Conservation (phyloP, 2,329 filamentous ascomycete species). For the Cladosporium sp. region DNA sequence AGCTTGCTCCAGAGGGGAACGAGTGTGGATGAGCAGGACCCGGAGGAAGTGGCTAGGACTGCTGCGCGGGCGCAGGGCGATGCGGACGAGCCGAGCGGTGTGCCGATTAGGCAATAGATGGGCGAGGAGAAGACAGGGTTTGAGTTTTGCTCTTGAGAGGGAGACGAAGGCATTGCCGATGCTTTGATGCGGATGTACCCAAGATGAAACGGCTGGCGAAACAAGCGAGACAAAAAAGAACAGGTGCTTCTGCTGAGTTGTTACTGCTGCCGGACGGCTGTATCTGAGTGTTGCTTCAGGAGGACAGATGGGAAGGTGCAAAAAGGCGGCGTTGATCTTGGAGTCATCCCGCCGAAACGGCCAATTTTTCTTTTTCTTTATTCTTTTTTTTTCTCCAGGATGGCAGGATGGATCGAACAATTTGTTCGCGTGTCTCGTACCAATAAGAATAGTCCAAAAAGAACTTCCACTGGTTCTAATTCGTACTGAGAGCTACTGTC, state of each 20-base stretch:
- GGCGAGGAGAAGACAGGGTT: not conserved
- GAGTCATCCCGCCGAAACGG: not conserved
- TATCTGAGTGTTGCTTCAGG: not conserved
- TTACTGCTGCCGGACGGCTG: not conserved
- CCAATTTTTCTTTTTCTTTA: not conserved
- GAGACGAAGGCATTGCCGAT: too few relatives aligned
- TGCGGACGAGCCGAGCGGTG: conserved; percentile 15
- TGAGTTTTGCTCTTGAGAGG: too few relatives aligned
- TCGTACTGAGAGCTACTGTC: too few relatives aligned
- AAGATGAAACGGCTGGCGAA: too few relatives aligned
- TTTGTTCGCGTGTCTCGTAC: not conserved
- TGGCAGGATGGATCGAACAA: too few relatives aligned
- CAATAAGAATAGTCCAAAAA: not conserved
- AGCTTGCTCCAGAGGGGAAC: conserved; percentile 82
- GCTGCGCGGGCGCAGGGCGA: conserved; percentile 5
- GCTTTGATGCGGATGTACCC: too few relatives aligned
- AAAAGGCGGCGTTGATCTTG: too few relatives aligned
- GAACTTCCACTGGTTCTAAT: not conserved
- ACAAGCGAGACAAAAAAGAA: not conserved
- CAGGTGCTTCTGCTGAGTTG: not conserved
- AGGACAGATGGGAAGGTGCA: not conserved
- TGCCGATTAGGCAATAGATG: conserved; percentile 20
- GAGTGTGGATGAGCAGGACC: conserved; percentile 58
- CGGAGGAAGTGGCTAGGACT: conserved; percentile 29
- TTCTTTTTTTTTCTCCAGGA: not conserved